Base-by-base conservation (phyloP, 2,329 filamentous ascomycete species). In the Dactylellina haptotyla region DNA sequence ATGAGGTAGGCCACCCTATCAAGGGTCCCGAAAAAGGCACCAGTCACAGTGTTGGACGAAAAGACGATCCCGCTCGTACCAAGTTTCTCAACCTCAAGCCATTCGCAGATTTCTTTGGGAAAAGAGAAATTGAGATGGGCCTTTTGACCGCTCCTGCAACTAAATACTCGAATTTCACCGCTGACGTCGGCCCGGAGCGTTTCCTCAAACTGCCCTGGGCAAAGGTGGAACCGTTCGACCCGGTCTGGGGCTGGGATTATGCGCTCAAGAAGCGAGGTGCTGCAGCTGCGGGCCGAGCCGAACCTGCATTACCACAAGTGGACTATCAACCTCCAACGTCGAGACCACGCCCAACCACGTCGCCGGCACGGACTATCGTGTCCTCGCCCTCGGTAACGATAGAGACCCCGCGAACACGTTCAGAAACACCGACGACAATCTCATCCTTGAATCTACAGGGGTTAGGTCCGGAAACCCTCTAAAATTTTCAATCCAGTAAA, bases 141-240 rank as follows among this genome's bases (percentile, higher is more conserved):
- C 46, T 61, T 3, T 54, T 50, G 23, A 4, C 43, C 3, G 51
- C 54, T 6, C 43, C 69, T 1, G 30, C 30, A 16, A 66, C 61
- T 10, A 66, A 63, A 26, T 76, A 76, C 34, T 77, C 76, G 20
- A 76, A 69, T 8, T 76, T 73, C 4, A 77, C 75, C 9, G 62
- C 66, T 43, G 76, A 78, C 34, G 77, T 53, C 20, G 73, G 59
- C 43, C 77, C 76, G 4, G 78, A 65, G 10, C 69, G 75, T 26
- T 69, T 70, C 18, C 77, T 50, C 20, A 34, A 32, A 12, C 39
- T 43, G 16, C 45, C 46, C 28, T 46, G 34, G 34, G 37, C n/a
- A 26, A 5, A 45, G 18, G 39, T 34, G 53, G 66, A 46, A 63
- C 43, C 58, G 30, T 53, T n/a, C 39, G 53, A 57, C 23, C 57